phyloP scores from a whole-genome alignment of 345 rosid genomes.

The Hirschfeldia incana region DNA sequence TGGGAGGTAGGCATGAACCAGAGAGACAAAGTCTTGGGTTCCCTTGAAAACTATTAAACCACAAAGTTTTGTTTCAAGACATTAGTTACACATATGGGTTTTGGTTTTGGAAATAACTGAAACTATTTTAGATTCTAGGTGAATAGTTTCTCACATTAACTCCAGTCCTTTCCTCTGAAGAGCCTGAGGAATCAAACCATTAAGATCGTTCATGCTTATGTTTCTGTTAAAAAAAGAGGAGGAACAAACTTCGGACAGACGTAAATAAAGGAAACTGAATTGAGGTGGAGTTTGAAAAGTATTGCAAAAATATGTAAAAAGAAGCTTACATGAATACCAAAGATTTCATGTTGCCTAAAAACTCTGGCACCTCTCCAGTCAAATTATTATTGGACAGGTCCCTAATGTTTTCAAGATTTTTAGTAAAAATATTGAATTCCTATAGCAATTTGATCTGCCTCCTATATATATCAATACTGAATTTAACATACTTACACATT shows the following conservation, averaged over 20 bases:
- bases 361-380: slow-evolving; percentile 41
- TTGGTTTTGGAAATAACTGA: not conserved
- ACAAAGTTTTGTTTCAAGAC: not conserved
- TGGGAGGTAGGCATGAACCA: not conserved
- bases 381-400: slow-evolving; percentile 35
- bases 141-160: slow-evolving; percentile 9
- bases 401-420: slow-evolving; percentile 28
- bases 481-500: slow-evolving; percentile 40
- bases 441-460: not conserved
- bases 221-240: slow-evolving; percentile 36
- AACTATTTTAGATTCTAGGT: not conserved
- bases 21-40: slow-evolving; percentile 24
- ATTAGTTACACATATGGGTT: not conserved
- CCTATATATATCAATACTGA: not conserved
- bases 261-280: not conserved
- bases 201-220: slow-evolving; percentile 39
- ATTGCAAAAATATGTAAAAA: not conserved
- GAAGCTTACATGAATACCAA: slow-evolving; percentile 48
- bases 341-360: slow-evolving; percentile 42
- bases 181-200: slow-evolving; percentile 47
- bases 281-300: not conserved
- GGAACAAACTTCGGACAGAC: not conserved
- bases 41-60: slow-evolving; percentile 2
- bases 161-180: slow-evolving; percentile 12
- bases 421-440: not conserved